Evolutionary conservation across 352 stramenopile genomes (phyloP), one percentile per base, ranked within the genome.

Genomic region (Phytopythium helicoides): DNA sequence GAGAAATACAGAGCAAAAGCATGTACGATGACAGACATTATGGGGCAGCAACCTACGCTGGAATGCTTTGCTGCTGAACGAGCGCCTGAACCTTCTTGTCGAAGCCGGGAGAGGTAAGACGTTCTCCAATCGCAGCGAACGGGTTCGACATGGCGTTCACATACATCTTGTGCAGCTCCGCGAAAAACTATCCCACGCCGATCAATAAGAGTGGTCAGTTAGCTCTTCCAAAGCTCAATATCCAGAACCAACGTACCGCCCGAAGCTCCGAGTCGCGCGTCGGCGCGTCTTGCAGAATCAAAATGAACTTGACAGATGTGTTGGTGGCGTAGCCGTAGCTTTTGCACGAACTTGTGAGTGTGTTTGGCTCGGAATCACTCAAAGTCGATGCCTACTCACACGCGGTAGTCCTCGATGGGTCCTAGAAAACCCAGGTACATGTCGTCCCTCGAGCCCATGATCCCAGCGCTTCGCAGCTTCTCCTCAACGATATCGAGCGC

Each of bases 61-160:
- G 28, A 36, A 64, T 31, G 47, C 89, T 91, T 49, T 93, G 77
- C 66, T 92, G 68, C 36, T 82, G 62, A 39, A 92, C 81, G 52
- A 93, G 80, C 47, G 72, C 81, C 14, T 73, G 82, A 41, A 95
- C 73, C 44, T 79, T 84, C 47, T 86, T 91, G 48, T 95, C 81
- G 44, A 95, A 95, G 9, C 59, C 77, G 46, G 76, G 73, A 16
- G 82, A 95, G 42, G 69, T 84, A 62, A 93, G 86, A 15, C 82
- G 79, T 63, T 95, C 82, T 52, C 83, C 82, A 21, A 93, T 78
- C 16, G 73, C 56, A n/a, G 82, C 80, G 42, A 95, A 93, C 51
- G 82, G 85, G 45, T 95, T 95, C 16, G 85, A 92, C 56, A 95
- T 75, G 58, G 71, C 79, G 63, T 95, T 93, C 55, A 95, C 81